Conservation (phyloP, 2,329 filamentous ascomycete genomes). For the Phialophora macrospora region DNA sequence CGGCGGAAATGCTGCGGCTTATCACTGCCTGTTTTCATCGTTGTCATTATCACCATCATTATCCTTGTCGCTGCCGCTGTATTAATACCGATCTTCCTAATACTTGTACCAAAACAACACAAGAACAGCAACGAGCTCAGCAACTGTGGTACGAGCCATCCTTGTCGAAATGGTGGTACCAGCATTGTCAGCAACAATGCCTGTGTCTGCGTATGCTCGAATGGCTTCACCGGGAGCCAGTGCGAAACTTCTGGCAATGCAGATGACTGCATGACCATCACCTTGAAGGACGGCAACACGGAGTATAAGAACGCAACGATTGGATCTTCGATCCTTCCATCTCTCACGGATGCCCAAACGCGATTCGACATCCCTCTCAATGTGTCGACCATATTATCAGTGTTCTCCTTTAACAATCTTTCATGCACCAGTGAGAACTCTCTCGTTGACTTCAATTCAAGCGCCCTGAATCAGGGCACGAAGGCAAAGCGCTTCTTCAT, state of each 20-base stretch:
- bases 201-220: slow-evolving; percentile 87
- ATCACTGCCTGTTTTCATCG: slow-evolving; percentile 75
- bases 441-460: slow-evolving; percentile 68
- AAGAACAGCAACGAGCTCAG: slow-evolving; percentile 42
- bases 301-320: slow-evolving; percentile 71
- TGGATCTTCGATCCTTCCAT: slow-evolving; percentile 75
- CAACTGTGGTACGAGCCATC: slow-evolving; percentile 65
- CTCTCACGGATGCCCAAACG: slow-evolving; percentile 67
- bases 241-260: slow-evolving; percentile 60
- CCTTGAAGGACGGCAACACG: slow-evolving; percentile 47
- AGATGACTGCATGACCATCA: slow-evolving; percentile 51
- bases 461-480: slow-evolving; percentile 16
- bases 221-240: slow-evolving; percentile 75
- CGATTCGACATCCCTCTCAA: slow-evolving; percentile 80
- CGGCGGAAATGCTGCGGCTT: slow-evolving; percentile 79
- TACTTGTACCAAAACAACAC: slow-evolving; percentile 60
- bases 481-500: slow-evolving; percentile 36
- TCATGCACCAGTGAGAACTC: slow-evolving; percentile 87
- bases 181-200: slow-evolving; percentile 69
- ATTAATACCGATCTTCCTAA: slow-evolving; percentile 73
- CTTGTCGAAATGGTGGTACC: slow-evolving; percentile 80
- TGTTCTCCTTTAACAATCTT: slow-evolving; percentile 75
- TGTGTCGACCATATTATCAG: slow-evolving; percentile 69
- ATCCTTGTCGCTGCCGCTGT: slow-evolving; percentile 79
- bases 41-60: slow-evolving; percentile 68